A percentile compares a stretch with the other conserved stretches of the same genome.
Evolutionary conservation across 164 flowering plant species (phyloP).

Genomic region (Cinnamomum chago): DNA sequence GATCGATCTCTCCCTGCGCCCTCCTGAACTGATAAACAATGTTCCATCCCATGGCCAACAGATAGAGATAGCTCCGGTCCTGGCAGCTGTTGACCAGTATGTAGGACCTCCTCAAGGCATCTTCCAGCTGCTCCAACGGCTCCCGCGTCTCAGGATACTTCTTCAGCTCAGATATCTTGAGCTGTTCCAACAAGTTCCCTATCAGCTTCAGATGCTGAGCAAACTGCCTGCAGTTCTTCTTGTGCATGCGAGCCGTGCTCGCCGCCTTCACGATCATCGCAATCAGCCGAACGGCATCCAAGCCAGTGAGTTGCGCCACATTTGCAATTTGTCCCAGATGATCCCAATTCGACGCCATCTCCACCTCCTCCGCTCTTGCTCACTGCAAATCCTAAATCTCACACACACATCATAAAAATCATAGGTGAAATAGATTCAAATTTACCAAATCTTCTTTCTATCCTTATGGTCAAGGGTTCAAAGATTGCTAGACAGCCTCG

Average conservation of each 20-base stretch:
- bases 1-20: slow-evolving; percentile 90
- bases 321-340: slow-evolving; percentile 72
- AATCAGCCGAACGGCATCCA: slow-evolving; percentile 72
- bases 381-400: slow-evolving; percentile 5
- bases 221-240: slow-evolving; percentile 91
- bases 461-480: neutral
- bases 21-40: slow-evolving; percentile 88
- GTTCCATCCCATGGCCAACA: slow-evolving; percentile 97
- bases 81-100: slow-evolving; percentile 85
- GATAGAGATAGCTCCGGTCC: slow-evolving; percentile 82
- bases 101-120: slow-evolving; percentile 81
- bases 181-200: slow-evolving; percentile 86
- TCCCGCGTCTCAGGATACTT: slow-evolving; percentile 89
- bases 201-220: slow-evolving; percentile 87
- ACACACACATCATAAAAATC: no score
- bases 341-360: slow-evolving; percentile 59
- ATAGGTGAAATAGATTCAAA: neutral
- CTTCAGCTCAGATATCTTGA: slow-evolving; percentile 83
- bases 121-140: slow-evolving; percentile 94
- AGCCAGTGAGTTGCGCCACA: slow-evolving; percentile 72
- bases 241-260: slow-evolving; percentile 87
- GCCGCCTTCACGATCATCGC: slow-evolving; percentile 87
- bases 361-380: slow-evolving; percentile 1
- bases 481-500: neutral
- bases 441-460: neutral